Conservation (phyloP, 768 basidiomycete genomes). For the Panaeolus papilionaceus region DNA sequence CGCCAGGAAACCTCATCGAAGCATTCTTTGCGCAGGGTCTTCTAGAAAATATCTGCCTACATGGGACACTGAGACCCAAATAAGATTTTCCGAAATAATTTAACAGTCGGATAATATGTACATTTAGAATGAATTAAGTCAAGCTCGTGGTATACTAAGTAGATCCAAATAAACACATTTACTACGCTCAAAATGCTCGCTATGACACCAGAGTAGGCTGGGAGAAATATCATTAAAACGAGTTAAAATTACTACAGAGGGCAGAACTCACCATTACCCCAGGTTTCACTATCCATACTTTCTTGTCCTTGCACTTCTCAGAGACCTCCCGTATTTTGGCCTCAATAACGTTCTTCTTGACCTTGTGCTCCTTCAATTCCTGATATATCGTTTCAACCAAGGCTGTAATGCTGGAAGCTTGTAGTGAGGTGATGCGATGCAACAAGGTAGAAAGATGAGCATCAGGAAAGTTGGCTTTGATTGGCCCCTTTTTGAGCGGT, state of each 20-base stretch:
- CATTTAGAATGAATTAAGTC: conserved; percentile 14
- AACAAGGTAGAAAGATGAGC: conserved; percentile 64
- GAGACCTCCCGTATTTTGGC: conserved; percentile 79
- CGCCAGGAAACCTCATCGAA: background rate
- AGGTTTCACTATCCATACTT: conserved; percentile 75
- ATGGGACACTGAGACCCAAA: background rate
- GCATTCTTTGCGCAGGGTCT: background rate
- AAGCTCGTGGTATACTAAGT: conserved; percentile 8
- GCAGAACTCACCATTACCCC: conserved; percentile 31
- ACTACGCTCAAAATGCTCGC: background rate
- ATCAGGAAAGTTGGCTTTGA: conserved; percentile 75
- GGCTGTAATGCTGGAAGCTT: conserved; percentile 65
- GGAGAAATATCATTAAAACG: background rate
- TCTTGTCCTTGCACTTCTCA: conserved; percentile 76
- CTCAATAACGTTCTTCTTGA: conserved; percentile 87
- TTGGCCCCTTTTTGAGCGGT: conserved; percentile 39
- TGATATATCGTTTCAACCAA: conserved; percentile 78
- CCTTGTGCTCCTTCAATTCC: conserved; percentile 68
- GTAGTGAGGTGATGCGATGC: conserved; percentile 64
- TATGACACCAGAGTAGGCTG: background rate
- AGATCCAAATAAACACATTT: background rate
- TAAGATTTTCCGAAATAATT: background rate
- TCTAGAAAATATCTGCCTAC: background rate
- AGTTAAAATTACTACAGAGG: background rate
- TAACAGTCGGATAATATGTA: conserved; percentile 7